These are phyloP conservation scores for Lasiodiplodia citricola DNA, from an alignment of 2,329 filamentous ascomycete species.

Conservation along the genomic window DNA sequence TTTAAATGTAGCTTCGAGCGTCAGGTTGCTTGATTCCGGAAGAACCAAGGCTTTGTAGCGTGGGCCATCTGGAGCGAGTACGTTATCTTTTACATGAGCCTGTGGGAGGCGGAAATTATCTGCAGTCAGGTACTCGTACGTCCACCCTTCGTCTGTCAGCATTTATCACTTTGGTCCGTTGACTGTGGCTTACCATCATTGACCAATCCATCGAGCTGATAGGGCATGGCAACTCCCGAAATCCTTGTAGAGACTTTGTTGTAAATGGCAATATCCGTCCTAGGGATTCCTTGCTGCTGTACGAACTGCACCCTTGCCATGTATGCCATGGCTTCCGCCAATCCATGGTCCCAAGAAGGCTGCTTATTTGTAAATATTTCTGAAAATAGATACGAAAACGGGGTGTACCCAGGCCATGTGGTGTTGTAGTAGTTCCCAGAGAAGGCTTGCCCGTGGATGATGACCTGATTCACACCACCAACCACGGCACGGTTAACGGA, in stretches of 20 bases:
- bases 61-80: too few relatives aligned
- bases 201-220: too few relatives aligned
- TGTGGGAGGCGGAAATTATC: too few relatives aligned
- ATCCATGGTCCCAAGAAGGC: slow-evolving; percentile 10
- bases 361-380: slow-evolving; percentile 9
- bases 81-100: too few relatives aligned
- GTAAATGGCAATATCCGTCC: slow-evolving; percentile 6
- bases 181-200: too few relatives aligned
- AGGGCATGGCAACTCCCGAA: too few relatives aligned
- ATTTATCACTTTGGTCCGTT: too few relatives aligned
- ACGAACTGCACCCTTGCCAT: not conserved
- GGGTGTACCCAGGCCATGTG: slow-evolving; percentile 25
- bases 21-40: too few relatives aligned
- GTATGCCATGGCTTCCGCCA: not conserved
- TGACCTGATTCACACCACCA: slow-evolving; percentile 20
- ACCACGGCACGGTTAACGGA: slow-evolving; percentile 6
- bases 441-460: slow-evolving; percentile 18
- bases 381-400: slow-evolving; percentile 11
- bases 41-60: too few relatives aligned
- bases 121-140: too few relatives aligned
- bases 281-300: not conserved
- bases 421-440: slow-evolving; percentile 12
- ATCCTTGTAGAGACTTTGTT: not conserved
- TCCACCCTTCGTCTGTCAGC: too few relatives aligned
- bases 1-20: too few relatives aligned